Evolutionary conservation across 768 basidiomycete species (phyloP).

Genomic region (Tricholoma matsutake): DNA sequence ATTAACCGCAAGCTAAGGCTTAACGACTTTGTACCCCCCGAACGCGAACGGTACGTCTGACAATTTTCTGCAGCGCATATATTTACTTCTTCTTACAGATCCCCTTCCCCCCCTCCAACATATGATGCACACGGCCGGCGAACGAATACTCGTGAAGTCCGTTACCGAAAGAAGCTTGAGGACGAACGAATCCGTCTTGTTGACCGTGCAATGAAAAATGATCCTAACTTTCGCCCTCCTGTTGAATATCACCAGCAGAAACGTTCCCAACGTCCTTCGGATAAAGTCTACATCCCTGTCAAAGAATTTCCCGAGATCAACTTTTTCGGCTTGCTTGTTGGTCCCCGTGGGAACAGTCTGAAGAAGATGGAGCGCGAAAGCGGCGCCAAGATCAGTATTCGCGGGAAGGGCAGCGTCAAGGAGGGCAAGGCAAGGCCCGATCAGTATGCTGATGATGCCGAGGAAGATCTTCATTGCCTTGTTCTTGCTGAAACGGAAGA

Average conservation of each 20-base stretch:
- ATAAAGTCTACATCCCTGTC: conserved; percentile 99
- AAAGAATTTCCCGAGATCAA: conserved; percentile 99
- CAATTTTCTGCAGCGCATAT: conserved; percentile 20
- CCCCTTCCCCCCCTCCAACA: conserved; percentile 94
- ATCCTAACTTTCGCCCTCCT: conserved; percentile 96
- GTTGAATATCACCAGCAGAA: conserved; percentile 96
- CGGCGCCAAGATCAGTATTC: conserved; percentile 97
- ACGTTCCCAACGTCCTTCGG: conserved; percentile 88
- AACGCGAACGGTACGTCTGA: conserved; percentile 76
- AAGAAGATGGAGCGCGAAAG: conserved; percentile 99
- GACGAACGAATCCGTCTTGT: conserved; percentile 91
- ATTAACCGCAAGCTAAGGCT: conserved; percentile 92
- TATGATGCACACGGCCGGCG: conserved; percentile 97
- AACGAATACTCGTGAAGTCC: conserved; percentile 97
- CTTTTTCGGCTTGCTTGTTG: conserved; percentile 97
- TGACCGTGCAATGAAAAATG: conserved; percentile 95
- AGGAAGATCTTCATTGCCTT: conserved; percentile 98
- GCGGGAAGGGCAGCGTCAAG: conserved; percentile 98
- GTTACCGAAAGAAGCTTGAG: conserved; percentile 94
- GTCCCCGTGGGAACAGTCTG: conserved; percentile 97
- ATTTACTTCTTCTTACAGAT: conserved; percentile 45
- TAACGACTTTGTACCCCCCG: conserved; percentile 95
- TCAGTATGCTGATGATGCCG: conserved; percentile 93
- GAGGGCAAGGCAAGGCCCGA: conserved; percentile 97
- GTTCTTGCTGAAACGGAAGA: conserved; percentile 91